Base-by-base conservation (phyloP, 495 filamentous ascomycete species). In the Immersiella caudata region DNA sequence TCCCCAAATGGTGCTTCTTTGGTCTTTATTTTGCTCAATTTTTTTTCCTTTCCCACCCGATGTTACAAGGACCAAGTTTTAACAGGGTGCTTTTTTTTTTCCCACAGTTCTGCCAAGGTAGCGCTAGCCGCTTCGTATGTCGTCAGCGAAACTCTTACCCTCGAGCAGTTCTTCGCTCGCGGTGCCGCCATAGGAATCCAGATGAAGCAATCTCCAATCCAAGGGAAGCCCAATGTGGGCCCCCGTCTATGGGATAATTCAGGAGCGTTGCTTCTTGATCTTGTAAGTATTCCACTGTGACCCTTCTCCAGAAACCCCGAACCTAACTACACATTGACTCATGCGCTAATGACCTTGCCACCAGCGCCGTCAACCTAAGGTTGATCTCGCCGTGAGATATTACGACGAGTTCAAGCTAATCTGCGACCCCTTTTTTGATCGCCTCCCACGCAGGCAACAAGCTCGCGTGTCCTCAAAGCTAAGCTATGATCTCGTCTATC, bases 101-200 rank as follows among this genome's bases (percentile, higher is more conserved):
- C 20, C 56, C 11, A n/a, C 61, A 63, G 61, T 6, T 63, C 40
- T 11, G 49, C 49, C 40, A 63, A 65, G 27, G 62, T 56, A 27
- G 62, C 62, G 1, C 54, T 12, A 26, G 62, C 50, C 14, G 62
- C 62, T 6, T 24, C 62, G 0, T 65, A 56, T 16, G 62, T 57
- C 18, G 62, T 56, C 51, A 57, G 50, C 26, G 52, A 65, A 16
- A 55, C 50, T 8, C 49, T 65, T 7, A 65, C 62, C 20, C 24
- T 65, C 20, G 50, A 65, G 20, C 5, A 65, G 18, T 65, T 65
- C 52, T 65, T 55, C 26, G 14, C 1, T 1, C 49, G 62, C 8
- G 62, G 62, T 8, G 62, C 62, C n/a, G 62, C 62, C 18, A 56
- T 65, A 1, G 62, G 62, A 1, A 40, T 65, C 6, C 62, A 65